phyloP scores from a whole-genome alignment of 1,139 yeast genomes.

The Kodamaea plutei region DNA sequence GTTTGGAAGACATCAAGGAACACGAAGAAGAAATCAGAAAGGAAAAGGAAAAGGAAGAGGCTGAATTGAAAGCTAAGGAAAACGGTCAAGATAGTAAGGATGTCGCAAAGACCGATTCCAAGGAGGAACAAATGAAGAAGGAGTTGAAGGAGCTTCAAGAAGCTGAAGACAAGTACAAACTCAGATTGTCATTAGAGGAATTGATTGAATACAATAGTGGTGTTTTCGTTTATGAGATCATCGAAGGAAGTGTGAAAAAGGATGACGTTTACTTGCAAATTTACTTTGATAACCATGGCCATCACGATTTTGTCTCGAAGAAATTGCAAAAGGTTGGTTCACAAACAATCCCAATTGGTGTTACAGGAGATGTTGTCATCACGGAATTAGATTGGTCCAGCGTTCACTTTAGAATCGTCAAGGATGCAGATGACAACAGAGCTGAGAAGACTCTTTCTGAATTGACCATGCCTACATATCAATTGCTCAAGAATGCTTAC shows the following conservation, averaged over 20 bases:
- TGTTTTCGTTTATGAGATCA: conserved; percentile 63
- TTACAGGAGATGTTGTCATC: conserved; percentile 68
- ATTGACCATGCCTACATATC: conserved; percentile 61
- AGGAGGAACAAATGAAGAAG: conserved; percentile 16
- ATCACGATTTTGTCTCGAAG: conserved; percentile 54
- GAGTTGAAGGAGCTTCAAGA: conserved; percentile 35
- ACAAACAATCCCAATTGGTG: conserved; percentile 41
- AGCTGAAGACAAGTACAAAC: conserved; percentile 32
- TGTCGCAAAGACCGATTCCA: conserved; percentile 17
- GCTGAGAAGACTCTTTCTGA: conserved; percentile 61
- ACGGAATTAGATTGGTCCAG: conserved; percentile 76
- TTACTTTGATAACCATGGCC: conserved; percentile 70
- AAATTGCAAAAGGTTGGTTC: conserved; percentile 31
- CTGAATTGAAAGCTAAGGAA: conserved; percentile 24
- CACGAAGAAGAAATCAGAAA: conserved; percentile 37
- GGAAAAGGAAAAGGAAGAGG: conserved; percentile 21
- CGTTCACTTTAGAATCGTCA: conserved; percentile 57
- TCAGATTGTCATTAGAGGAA: conserved; percentile 61
- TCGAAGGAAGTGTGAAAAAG: conserved; percentile 53
- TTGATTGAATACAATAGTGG: conserved; percentile 66
- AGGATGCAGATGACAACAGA: conserved; percentile 49
- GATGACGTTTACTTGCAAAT: conserved; percentile 63
- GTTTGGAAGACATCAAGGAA: conserved; percentile 67
- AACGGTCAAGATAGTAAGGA: conserved; percentile 19
- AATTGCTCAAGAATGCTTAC: conserved; percentile 64